Base-by-base conservation (phyloP, 345 rosid genomes). In the Brassica nigra region DNA sequence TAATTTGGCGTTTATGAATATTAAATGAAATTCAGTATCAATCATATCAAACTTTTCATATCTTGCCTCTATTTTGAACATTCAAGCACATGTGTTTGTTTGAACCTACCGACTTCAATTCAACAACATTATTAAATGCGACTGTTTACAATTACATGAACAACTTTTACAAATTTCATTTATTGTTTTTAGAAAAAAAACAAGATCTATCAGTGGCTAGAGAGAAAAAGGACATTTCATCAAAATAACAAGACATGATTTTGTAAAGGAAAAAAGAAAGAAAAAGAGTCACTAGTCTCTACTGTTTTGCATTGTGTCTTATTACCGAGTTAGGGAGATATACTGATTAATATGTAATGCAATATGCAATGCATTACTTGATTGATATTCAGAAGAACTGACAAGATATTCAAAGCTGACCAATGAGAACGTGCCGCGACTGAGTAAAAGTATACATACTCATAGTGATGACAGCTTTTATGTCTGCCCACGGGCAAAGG, bases 401-500 rank as follows among this genome's bases (percentile, higher is more conserved):
- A 78, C 81, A 78, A 71, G 72, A 42, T 57, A 66, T 30, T 78
- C 30, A 73, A 74, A 44, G 0, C 28, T 80, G 49, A 30, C 83
- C 79, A 80, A 80, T 80, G 71, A 80, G 71, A 80, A 74, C 66
- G 37, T 74, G 83, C 70, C 83, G 12, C 33, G 69, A 28, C 16
- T 73, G 61, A 16, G 44, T 15, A 66, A 57, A 76, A 66, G 62
- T 31, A 57, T 62, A 52, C 23, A 65, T 62, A 49, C 23, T 47
- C 65, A 37, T 79, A n/a, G 78, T 58, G 78, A 47, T 80, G 83
- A 80, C 79, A 74, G 83, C 83, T 75, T 75, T 80, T 36, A 80
- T 80, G 79, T 74, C 71, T 80, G 83, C 79, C 79, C 83, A 80
- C 83, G 83, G 75, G 79, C 79, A 80, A 68, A 80, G 1, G 70